Evolutionary conservation across 2,329 filamentous ascomycete genomes (phyloP).

Genomic region (Stagonosporopsis tanaceti): DNA sequence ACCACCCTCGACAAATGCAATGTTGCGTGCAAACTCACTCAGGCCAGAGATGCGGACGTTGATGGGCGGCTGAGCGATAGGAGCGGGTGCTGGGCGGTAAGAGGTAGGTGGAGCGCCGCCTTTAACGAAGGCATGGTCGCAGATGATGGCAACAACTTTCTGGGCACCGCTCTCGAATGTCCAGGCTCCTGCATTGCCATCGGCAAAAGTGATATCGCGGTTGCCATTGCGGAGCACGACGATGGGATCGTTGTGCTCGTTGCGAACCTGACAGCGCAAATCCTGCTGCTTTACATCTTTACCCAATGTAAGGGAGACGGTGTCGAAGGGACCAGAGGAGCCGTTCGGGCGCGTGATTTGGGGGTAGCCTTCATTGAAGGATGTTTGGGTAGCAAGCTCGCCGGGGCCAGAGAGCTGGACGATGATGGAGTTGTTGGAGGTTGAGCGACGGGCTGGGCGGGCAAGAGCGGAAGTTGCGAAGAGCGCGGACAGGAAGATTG

Average conservation of each 20-base stretch:
- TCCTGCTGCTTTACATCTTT: conserved; percentile 18
- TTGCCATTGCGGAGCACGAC: conserved; percentile 17
- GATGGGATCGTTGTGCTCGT: conserved; percentile 17
- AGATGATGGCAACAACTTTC: conserved; percentile 12
- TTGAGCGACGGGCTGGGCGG: conserved; percentile 10
- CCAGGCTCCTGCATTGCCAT: conserved; percentile 12
- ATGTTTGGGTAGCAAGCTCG: conserved; percentile 16
- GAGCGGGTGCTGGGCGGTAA: neutral
- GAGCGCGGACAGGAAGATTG: conserved; percentile 20
- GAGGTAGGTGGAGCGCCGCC: conserved; percentile 1
- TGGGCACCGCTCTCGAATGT: conserved; percentile 7
- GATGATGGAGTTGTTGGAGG: conserved; percentile 7
- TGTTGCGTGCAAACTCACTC: conserved; percentile 15
- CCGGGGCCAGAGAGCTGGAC: conserved; percentile 12
- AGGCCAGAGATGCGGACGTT: conserved; percentile 16
- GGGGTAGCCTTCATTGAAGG: conserved; percentile 12
- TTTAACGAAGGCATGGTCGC: conserved; percentile 15
- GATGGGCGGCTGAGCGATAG: conserved; percentile 2
- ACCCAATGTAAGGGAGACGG: conserved; percentile 19
- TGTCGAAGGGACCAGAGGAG: conserved; percentile 19
- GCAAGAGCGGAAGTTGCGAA: conserved; percentile 20
- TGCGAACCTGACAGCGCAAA: conserved; percentile 24
- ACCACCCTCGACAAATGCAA: conserved; percentile 10
- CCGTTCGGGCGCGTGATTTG: conserved; percentile 3
- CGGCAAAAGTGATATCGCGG: conserved; percentile 24